Percentiles rank a stretch among this genome's conserved stretches.
phyloP scores from a whole-genome alignment of 345 rosid species.

The Erucastrum elatum region DNA sequence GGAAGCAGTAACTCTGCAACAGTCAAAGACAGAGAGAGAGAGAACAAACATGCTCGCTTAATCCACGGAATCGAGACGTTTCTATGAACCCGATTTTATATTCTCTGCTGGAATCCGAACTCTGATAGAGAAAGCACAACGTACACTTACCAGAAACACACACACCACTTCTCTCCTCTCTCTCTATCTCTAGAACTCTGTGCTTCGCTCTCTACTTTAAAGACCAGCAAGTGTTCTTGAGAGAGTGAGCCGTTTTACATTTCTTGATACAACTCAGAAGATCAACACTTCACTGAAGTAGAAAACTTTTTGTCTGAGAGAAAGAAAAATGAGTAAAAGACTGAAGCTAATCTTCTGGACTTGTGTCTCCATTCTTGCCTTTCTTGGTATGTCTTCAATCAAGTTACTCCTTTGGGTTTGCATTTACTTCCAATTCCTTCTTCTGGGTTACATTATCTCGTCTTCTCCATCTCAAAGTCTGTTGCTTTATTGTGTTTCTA shows the following conservation, averaged over 20 bases:
- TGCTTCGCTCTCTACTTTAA: slow-evolving; percentile 2
- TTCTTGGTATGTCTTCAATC: slow-evolving; percentile 25
- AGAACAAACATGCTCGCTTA: slow-evolving; percentile 32
- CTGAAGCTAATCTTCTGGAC: slow-evolving; percentile 27
- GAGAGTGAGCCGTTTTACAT: slow-evolving; percentile 25
- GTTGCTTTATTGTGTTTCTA: slow-evolving; percentile 1
- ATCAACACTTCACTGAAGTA: slow-evolving; percentile 19
- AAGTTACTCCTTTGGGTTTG: not conserved
- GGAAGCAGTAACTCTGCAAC: slow-evolving; percentile 39
- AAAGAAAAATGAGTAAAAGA: slow-evolving; percentile 13
- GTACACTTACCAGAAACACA: slow-evolving; percentile 3
- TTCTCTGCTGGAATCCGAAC: slow-evolving; percentile 37
- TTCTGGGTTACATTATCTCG: slow-evolving; percentile 11
- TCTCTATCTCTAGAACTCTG: slow-evolving; percentile 12
- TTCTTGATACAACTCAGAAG: slow-evolving; percentile 15
- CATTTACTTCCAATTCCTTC: slow-evolving; percentile 16
- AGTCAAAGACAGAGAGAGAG: slow-evolving; percentile 26
- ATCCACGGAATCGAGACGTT: slow-evolving; percentile 42
- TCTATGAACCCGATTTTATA: slow-evolving; percentile 27
- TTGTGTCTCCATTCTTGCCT: slow-evolving; percentile 27
- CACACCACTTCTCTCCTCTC: not conserved
- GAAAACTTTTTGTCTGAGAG: not conserved
- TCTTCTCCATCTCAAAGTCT: slow-evolving; percentile 12
- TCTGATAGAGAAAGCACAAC: slow-evolving; percentile 28
- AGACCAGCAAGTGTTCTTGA: slow-evolving; percentile 9